Evolutionary conservation across 257 asterid species (phyloP), one percentile per base, ranked within the genome.

Genomic region (Solanum dulcamara): DNA sequence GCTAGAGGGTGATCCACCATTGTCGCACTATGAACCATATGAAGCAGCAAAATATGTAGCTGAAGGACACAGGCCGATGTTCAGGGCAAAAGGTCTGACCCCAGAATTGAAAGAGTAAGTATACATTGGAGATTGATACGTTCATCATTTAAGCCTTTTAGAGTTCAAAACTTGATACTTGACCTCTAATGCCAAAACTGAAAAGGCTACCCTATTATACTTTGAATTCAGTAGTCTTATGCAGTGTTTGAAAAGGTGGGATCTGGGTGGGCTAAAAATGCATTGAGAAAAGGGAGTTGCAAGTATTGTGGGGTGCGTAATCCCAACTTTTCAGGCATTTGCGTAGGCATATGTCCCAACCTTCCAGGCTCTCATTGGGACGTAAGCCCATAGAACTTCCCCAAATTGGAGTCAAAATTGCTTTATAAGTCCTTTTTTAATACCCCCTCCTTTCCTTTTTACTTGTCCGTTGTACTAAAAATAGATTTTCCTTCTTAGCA

Each of bases 1-100:
- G 98, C 93, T 97, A 80, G 98, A 97, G 92, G 99, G 99, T 30
- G 98, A 97, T 13, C 96, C 98, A 50, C 98, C 98, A 30, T 84
- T 97, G 90, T 88, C 98, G 12, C 75, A 88, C 87, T 94, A 89
- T 66, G 98, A 94, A 89, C 98, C 99, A 18, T 93, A 93, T 84
- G 99, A 97, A 86, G 98, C 98, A 75, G 99, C 99, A 81, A 97
- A 86, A 89, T 89, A 89, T 84, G 92, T 94, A 86, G 88, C 99
- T 59, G 99, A 97, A 87, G 99, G 99, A 40, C 97, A 94, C 88
- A 92, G 98, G 30, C 99, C 99, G 51, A 81, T 59, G 40, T 92
- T 95, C 85, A 90, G 89, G 92, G 92, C 95, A 20, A 97, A 95
- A 87, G 93, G 95, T 28, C 86, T 84, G 72, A 84, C 74, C 72